Conservation (phyloP, 2,329 filamentous ascomycete genomes). For the Xylariaceae sp. region DNA sequence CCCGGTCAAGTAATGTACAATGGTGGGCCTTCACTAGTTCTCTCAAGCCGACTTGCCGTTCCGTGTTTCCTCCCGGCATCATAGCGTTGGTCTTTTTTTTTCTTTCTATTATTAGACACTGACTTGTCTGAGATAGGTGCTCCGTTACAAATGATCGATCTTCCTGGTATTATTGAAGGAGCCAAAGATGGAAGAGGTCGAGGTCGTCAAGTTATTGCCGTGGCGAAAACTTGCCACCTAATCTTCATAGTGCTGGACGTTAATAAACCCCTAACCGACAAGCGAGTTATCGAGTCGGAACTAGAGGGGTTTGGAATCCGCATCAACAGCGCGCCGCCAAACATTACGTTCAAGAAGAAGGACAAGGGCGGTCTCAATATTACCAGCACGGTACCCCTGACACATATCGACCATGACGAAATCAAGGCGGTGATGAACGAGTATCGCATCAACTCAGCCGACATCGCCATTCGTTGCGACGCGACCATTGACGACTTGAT, state of each 20-base stretch:
- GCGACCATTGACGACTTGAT: slow-evolving; percentile 97
- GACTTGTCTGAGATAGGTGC: slow-evolving; percentile 49
- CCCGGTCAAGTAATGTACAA: slow-evolving; percentile 96
- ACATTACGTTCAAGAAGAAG: slow-evolving; percentile 99
- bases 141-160: slow-evolving; percentile 95
- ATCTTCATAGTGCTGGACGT: slow-evolving; percentile 99
- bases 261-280: slow-evolving; percentile 96
- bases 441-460: slow-evolving; percentile 92
- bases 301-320: slow-evolving; percentile 95
- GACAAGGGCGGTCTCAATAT: slow-evolving; percentile 97
- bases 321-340: slow-evolving; percentile 94
- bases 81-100: not conserved
- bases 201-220: slow-evolving; percentile 96
- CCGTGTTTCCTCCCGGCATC: not conserved
- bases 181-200: slow-evolving; percentile 97
- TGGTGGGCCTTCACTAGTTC: slow-evolving; percentile 39
- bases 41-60: not conserved
- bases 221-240: slow-evolving; percentile 96
- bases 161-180: slow-evolving; percentile 97
- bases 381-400: slow-evolving; percentile 86
- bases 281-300: slow-evolving; percentile 90
- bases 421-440: slow-evolving; percentile 98
- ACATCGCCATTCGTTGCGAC: slow-evolving; percentile 96
- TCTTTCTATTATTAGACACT: not conserved
- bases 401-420: slow-evolving; percentile 90